These are phyloP conservation scores for Berkeleyomyces basicola DNA, from an alignment of 2,329 filamentous ascomycete species.

Conservation along the genomic window DNA sequence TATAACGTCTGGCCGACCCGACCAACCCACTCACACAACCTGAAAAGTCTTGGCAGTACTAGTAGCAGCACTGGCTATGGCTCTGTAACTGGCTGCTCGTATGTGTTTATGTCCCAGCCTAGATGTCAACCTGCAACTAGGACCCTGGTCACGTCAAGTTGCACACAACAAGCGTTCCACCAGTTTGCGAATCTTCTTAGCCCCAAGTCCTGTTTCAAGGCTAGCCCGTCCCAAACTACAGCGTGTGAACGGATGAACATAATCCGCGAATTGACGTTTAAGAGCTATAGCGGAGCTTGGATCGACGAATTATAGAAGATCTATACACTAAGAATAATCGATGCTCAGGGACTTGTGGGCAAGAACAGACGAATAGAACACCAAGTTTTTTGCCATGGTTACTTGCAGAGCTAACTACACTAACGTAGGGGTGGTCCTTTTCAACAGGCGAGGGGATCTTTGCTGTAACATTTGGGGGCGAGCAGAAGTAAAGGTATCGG, in stretches of 20 bases:
- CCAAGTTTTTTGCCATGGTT: background rate
- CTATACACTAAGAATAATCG: background rate
- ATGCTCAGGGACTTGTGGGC: background rate
- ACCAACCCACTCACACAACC: background rate
- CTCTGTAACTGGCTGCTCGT: background rate
- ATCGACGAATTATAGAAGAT: background rate
- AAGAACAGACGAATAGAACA: conserved; percentile 1
- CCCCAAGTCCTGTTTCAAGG: background rate
- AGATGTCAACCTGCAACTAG: too few relatives aligned
- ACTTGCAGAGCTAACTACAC: too few relatives aligned
- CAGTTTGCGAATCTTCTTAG: background rate
- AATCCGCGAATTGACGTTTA: background rate
- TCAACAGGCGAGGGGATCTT: too few relatives aligned
- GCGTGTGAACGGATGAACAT: background rate
- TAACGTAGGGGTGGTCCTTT: too few relatives aligned
- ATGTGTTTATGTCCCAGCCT: too few relatives aligned
- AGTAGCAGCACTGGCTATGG: background rate
- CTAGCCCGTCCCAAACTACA: background rate
- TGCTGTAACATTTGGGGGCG: too few relatives aligned
- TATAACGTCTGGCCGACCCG: background rate
- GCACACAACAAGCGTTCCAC: background rate
- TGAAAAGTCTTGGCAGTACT: background rate
- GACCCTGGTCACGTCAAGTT: background rate
- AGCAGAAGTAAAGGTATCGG: too few relatives aligned
- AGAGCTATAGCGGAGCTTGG: background rate